Percentiles rank a stretch among this genome's conserved stretches.
Evolutionary conservation across 2,329 filamentous ascomycete species (phyloP).

Genomic region (Trichoderma sp.): DNA sequence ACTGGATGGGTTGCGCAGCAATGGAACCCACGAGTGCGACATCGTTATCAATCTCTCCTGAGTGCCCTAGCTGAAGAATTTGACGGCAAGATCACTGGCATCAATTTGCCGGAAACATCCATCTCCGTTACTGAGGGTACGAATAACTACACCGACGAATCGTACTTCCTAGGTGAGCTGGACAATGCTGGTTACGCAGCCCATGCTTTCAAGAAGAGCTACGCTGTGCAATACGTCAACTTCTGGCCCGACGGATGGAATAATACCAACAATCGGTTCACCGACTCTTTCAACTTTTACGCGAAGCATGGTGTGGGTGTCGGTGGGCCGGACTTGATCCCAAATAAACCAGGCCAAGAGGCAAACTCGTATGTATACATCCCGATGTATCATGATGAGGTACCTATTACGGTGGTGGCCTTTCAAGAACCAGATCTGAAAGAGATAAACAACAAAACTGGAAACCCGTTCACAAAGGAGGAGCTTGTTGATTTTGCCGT

Average conservation of each 20-base stretch:
- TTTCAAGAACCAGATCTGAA: neutral
- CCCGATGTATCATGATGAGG: conserved; percentile 1
- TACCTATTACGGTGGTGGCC: neutral
- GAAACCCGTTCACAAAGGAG: conserved; percentile 24
- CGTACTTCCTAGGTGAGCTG: conserved; percentile 21
- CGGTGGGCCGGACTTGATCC: conserved; percentile 26
- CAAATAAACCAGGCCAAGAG: conserved; percentile 14
- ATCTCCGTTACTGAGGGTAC: conserved; percentile 11
- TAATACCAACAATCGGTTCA: conserved; percentile 18
- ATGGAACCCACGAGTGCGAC: conserved; percentile 21
- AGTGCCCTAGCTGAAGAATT: conserved; percentile 23
- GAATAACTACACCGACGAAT: conserved; percentile 20
- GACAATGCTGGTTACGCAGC: conserved; percentile 24
- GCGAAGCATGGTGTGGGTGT: conserved; percentile 23
- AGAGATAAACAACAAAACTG: conserved; percentile 12
- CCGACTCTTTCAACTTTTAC: conserved; percentile 24
- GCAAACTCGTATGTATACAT: conserved; percentile 26
- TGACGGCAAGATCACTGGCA: conserved; percentile 25
- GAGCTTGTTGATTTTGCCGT: conserved; percentile 25
- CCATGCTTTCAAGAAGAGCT: conserved; percentile 22
- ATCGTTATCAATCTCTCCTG: conserved; percentile 24
- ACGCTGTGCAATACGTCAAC: conserved; percentile 28
- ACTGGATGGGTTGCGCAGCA: conserved; percentile 1
- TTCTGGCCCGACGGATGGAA: conserved; percentile 28
- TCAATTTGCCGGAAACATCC: conserved; percentile 27